phyloP scores from a whole-genome alignment of 495 filamentous ascomycete genomes.

The Hypoxylon fragiforme region DNA sequence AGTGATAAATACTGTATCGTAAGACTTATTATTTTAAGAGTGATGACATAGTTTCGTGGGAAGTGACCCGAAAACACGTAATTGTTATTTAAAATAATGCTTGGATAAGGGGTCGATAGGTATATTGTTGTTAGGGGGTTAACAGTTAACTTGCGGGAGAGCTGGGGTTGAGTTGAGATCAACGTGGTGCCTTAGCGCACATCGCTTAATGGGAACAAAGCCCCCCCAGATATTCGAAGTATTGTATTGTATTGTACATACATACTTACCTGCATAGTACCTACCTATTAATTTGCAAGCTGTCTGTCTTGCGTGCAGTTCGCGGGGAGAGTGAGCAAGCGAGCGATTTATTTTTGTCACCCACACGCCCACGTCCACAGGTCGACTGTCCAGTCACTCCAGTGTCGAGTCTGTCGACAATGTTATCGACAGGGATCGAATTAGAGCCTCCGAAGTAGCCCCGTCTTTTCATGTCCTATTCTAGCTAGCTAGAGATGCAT shows the following conservation, averaged over 20 bases:
- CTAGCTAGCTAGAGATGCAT: conserved; percentile 17
- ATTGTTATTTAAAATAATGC: conserved; percentile 27
- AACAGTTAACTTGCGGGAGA: conserved; percentile 26
- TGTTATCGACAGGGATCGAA: conserved; percentile 25
- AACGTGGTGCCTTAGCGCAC: conserved; percentile 37
- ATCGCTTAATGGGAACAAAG: conserved; percentile 37
- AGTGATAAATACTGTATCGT: no score
- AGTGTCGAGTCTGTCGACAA: no score
- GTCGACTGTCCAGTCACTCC: no score
- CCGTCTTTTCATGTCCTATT: conserved; percentile 25
- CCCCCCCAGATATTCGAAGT: conserved; percentile 32
- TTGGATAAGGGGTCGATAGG: conserved; percentile 36
- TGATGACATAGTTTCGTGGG: conserved; percentile 32
- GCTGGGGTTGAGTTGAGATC: conserved; percentile 37
- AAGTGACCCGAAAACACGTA: conserved; percentile 32
- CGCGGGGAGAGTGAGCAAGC: conserved; percentile 18
- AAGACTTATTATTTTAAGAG: no score
- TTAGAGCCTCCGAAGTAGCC: conserved; percentile 36
- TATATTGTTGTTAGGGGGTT: conserved; percentile 34
- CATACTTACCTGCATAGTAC: no score
- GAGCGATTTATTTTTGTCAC: conserved; percentile 22
- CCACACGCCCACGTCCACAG: no score
- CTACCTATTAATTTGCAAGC: conserved; percentile 26
- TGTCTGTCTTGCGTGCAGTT: conserved; percentile 13
- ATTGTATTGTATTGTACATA: no score